Evolutionary conservation across 306 rosid species (phyloP).

Genomic region (Medicago arabica): DNA sequence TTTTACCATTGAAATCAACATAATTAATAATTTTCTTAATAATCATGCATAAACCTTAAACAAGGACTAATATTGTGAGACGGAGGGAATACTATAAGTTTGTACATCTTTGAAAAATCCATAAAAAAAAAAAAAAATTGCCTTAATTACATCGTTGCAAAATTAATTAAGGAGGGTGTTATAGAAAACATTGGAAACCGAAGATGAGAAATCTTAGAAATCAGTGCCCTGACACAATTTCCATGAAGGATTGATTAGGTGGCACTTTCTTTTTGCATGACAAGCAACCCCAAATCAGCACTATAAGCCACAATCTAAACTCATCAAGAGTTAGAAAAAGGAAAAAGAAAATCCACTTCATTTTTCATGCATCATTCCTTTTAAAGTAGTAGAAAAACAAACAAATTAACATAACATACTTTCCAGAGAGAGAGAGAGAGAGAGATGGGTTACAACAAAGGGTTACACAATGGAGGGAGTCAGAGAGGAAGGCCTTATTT

Average conservation of each 20-base stretch:
- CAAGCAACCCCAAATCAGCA: conserved; percentile 55
- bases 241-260: conserved; percentile 60
- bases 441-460: conserved; percentile 58
- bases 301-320: not conserved
- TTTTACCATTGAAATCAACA: too few species aligned
- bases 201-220: conserved; percentile 35
- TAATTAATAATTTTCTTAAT: too few species aligned
- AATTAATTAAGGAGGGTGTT: conserved; percentile 26
- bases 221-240: conserved; percentile 59
- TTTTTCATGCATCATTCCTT: conserved; percentile 19
- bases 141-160: not conserved
- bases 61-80: too few species aligned
- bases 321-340: not conserved
- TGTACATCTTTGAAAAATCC: too few species aligned
- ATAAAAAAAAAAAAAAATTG: too few species aligned
- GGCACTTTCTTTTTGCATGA: conserved; percentile 72
- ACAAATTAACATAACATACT: not conserved
- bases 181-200: conserved; percentile 41
- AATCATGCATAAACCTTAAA: too few species aligned
- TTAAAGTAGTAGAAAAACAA: conserved; percentile 9
- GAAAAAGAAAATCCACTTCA: conserved; percentile 17
- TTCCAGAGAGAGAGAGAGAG: not conserved
- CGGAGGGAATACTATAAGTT: too few species aligned
- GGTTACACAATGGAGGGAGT: conserved; percentile 50
- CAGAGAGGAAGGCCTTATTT: conserved; percentile 59